Evolutionary conservation across 768 basidiomycete species (phyloP).

Genomic region (Phaeotremella skinneri): DNA sequence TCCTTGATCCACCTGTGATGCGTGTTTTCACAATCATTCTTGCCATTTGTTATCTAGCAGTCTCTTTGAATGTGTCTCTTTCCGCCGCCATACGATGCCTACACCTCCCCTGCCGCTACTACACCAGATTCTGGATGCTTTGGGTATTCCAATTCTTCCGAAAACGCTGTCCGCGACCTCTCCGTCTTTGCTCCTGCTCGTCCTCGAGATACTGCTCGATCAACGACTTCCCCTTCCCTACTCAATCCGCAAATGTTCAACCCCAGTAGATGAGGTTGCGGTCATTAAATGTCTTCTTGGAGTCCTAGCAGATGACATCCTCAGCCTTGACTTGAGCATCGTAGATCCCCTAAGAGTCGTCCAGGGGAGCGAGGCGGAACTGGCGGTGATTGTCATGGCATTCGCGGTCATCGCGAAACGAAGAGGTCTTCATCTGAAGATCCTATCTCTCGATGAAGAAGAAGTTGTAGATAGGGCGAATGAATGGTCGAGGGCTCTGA

Average conservation of each 20-base stretch:
- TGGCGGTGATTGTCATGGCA: constrained; percentile 30
- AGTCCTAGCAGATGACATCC: constrained; percentile 24
- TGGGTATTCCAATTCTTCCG: constrained; percentile 23
- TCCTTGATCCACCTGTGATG: no score
- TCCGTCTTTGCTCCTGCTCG: constrained; percentile 22
- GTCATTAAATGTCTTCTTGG: constrained; percentile 28
- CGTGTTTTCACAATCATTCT: neutral
- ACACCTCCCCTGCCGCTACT: constrained; percentile 17
- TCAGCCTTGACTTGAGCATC: constrained; percentile 27
- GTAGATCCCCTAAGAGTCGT: constrained; percentile 21
- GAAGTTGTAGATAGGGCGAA: constrained; percentile 7
- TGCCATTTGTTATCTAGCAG: neutral
- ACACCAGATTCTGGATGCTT: constrained; percentile 9
- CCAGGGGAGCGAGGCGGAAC: constrained; percentile 11
- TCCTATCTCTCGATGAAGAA: constrained; percentile 9
- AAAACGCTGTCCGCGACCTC: constrained; percentile 15
- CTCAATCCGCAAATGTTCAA: constrained; percentile 11
- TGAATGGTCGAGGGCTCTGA: neutral
- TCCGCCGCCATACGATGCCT: constrained; percentile 16
- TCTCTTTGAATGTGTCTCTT: neutral
- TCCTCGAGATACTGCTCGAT: constrained; percentile 15
- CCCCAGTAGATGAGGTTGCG: constrained; percentile 13
- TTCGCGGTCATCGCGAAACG: constrained; percentile 27
- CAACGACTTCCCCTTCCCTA: constrained; percentile 13
- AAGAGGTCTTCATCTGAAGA: constrained; percentile 10